Base-by-base conservation (phyloP, 768 basidiomycete species). In the Trametes meyenii region DNA sequence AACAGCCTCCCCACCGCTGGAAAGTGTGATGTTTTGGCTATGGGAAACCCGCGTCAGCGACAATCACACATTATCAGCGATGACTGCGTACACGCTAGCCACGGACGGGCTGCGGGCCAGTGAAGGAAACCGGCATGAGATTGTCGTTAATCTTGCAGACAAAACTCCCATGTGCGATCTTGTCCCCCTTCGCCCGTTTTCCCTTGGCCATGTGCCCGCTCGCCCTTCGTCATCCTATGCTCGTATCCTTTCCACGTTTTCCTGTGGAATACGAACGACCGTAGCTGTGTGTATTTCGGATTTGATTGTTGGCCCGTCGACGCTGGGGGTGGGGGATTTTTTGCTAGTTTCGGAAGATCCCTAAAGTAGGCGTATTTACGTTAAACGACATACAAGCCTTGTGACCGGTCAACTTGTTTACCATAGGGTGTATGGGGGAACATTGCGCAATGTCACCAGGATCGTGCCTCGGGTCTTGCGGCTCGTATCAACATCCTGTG, bases 171-270 rank as follows among this genome's bases (percentile, higher is more conserved):
- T 63, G 91, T 94, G 61, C 92, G 79, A 66, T 94, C 90, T 67
- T 87, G 90, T 49, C 86, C 90, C 10, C 84, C 88, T 69, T 85
- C 85, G 39, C 85, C 90, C 13, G 85, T 91, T 76, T 73, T 87
- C 26, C 83, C 85, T 42, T 77, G 82, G 29, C 84, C 88, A 70
- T 83, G 83, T 0, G 73, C 90, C 71, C 84, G 80, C 77, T 84
- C 92, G 5, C 96, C 96, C 69, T 94, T 90, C 3, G 96, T 97
- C 87, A 96, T 90, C n/a, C 92, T 79, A 72, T 98, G 96, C 67
- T 88, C 88, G 68, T 98, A 98, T 1, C 92, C 94, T 50, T 82
- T 84, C 86, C 94, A 98, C 0, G 77, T 64, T 11, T 72, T 72
- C 43, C 90, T 79, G 43, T 85, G 77, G 70, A 98, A 98, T 17